A percentile compares a stretch with the other conserved stretches of the same genome.
These are phyloP conservation scores for Teunomyces funiuensis DNA, from an alignment of 805 yeast genomes.

Conservation along the genomic window DNA sequence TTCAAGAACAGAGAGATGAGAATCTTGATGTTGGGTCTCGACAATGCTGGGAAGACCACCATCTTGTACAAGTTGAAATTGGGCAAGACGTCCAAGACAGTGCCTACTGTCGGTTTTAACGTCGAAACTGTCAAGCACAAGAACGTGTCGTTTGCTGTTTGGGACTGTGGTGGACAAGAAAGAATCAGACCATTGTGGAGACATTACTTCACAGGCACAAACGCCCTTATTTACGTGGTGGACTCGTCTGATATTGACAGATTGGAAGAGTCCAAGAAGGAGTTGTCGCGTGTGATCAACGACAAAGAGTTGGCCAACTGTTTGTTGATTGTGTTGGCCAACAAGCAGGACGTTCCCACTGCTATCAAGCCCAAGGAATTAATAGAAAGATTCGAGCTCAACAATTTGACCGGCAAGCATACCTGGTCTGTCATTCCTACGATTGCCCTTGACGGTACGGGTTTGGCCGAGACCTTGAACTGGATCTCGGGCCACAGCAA, in stretches of 20 bases:
- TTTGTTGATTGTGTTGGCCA: constrained; percentile 79
- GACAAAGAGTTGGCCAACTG: constrained; percentile 85
- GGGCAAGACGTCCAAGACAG: constrained; percentile 73
- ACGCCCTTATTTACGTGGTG: constrained; percentile 87
- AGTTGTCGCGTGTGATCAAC: constrained; percentile 71
- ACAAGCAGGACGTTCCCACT: constrained; percentile 76
- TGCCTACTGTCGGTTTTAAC: constrained; percentile 93
- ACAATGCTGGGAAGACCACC: constrained; percentile 92
- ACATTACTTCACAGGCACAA: constrained; percentile 91
- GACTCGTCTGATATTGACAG: constrained; percentile 76
- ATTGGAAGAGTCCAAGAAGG: constrained; percentile 74
- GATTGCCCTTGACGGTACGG: constrained; percentile 87
- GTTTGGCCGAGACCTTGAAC: constrained; percentile 80
- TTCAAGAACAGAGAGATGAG: constrained; percentile 91
- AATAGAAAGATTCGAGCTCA: constrained; percentile 68
- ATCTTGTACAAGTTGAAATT: constrained; percentile 80
- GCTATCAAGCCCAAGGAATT: constrained; percentile 79
- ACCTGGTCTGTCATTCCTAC: constrained; percentile 92
- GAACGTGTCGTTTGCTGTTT: constrained; percentile 80
- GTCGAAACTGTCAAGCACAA: constrained; percentile 83
- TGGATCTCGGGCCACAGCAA: constrained; percentile 74
- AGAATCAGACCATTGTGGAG: constrained; percentile 92
- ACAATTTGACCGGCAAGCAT: constrained; percentile 58
- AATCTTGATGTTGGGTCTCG: constrained; percentile 88
- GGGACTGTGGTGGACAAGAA: constrained; percentile 98